A percentile compares a stretch with the other conserved stretches of the same genome.
These are phyloP conservation scores for Juncus inflexus DNA, from an alignment of 176 grass and related monocot genomes.

Conservation along the genomic window DNA sequence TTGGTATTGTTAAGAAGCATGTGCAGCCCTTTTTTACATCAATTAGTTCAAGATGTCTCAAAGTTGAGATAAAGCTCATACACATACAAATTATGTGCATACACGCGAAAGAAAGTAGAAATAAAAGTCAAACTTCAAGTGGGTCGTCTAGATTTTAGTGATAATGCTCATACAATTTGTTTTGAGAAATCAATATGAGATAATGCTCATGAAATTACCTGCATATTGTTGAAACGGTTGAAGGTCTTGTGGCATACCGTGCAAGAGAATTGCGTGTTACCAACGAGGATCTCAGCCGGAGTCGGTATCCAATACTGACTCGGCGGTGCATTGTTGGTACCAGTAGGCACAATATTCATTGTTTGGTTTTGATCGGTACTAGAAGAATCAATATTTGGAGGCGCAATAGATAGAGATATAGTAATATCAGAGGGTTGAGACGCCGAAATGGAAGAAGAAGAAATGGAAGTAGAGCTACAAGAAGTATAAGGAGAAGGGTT, in stretches of 20 bases:
- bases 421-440: slow-evolving; percentile 34
- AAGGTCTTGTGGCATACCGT: slow-evolving; percentile 87
- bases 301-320: slow-evolving; percentile 92
- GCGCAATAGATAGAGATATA: slow-evolving; percentile 56
- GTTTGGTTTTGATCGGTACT: not conserved
- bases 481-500: not conserved
- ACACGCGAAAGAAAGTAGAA: too few species aligned
- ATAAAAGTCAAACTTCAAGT: too few species aligned
- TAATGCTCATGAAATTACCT: slow-evolving; percentile 34
- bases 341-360: not conserved
- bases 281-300: slow-evolving; percentile 79
- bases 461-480: slow-evolving; percentile 31
- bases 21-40: too few species aligned
- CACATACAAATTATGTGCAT: too few species aligned
- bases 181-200: not conserved
- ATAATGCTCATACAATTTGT: too few species aligned
- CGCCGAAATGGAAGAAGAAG: slow-evolving; percentile 2
- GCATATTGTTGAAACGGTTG: slow-evolving; percentile 98
- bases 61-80: too few species aligned
- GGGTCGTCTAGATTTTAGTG: too few species aligned
- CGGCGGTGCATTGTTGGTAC: not conserved
- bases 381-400: not conserved
- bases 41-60: too few species aligned
- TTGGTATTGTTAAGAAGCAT: too few species aligned
- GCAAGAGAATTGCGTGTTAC: slow-evolving; percentile 81